These are phyloP conservation scores for Helminthosporium solani DNA, from an alignment of 2,329 filamentous ascomycete species.

Conservation along the genomic window DNA sequence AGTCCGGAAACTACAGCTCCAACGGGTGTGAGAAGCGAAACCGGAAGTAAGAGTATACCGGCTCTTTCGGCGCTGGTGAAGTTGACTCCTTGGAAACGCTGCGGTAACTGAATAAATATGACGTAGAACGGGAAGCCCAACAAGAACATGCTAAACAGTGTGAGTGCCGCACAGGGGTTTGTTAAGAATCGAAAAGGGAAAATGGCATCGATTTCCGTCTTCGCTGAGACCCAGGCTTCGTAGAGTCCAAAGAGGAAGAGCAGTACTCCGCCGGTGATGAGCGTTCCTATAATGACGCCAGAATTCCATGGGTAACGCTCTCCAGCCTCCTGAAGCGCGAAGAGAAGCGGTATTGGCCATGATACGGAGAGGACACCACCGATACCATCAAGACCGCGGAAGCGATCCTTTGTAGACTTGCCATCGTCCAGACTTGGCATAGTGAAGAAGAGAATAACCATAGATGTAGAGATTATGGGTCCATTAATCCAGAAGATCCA, in stretches of 20 bases:
- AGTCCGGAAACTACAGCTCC: too few relatives aligned
- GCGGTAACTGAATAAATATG: slow-evolving; percentile 33
- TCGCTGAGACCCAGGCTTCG: slow-evolving; percentile 30
- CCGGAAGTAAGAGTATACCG: slow-evolving; percentile 32
- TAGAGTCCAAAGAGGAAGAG: slow-evolving; percentile 29
- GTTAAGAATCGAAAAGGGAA: slow-evolving; percentile 31
- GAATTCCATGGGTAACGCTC: slow-evolving; percentile 27
- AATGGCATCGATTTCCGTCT: slow-evolving; percentile 25
- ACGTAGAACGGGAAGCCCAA: slow-evolving; percentile 32
- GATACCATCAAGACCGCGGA: slow-evolving; percentile 29
- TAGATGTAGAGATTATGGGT: slow-evolving; percentile 25
- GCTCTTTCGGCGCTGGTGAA: slow-evolving; percentile 31
- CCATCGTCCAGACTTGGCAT: slow-evolving; percentile 27
- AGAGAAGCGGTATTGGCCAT: slow-evolving; percentile 36
- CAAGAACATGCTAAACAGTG: slow-evolving; percentile 28
- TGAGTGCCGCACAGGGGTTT: slow-evolving; percentile 23
- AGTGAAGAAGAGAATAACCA: slow-evolving; percentile 25
- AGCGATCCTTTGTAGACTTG: slow-evolving; percentile 28
- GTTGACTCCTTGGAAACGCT: slow-evolving; percentile 37
- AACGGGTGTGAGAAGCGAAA: slow-evolving; percentile 28
- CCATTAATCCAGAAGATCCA: slow-evolving; percentile 53
- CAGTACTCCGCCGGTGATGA: slow-evolving; percentile 24
- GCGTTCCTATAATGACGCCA: slow-evolving; percentile 30
- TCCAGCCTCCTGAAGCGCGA: slow-evolving; percentile 35
- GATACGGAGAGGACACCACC: slow-evolving; percentile 32